Evolutionary conservation across 345 rosid genomes (phyloP), one percentile per base, ranked within the genome.

Genomic region (Moricandia arvensis): DNA sequence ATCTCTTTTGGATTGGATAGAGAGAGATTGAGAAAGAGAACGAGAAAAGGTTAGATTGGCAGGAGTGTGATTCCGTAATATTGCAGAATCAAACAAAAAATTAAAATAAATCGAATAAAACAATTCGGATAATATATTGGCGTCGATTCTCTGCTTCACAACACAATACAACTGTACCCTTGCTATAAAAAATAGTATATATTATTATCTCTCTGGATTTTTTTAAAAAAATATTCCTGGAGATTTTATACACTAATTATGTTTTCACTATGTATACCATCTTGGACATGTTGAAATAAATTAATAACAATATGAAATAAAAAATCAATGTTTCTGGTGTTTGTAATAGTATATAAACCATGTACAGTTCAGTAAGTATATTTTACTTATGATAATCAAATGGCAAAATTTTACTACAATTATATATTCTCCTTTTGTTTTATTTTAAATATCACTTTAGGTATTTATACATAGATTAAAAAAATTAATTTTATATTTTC

Each of bases 71-170:
- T 79, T 79, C 78, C 78, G 67, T 30, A 73, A 73, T 73, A 79
- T 68, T 69, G 9, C 81, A 79, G 70, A 68, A 79, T 79, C 81
- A 73, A 73, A 79, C 66, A 79, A 72, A 78, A 65, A 6, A 47
- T 7, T 5, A 29, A 29, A 29, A 29, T 29, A 0, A 63, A 38
- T 29, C 31, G 31, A 29, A 27, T 38, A 18, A 67, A 59, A 18
- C 37, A 35, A 21, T 73, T 68, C 41, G 81, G 81, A 79, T 79
- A 73, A 73, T 73, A 73, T 67, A 60, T 60, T 43, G 74, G 81
- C 62, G 68, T 31, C 78, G 78, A 79, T 79, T 79, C 78, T 79
- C 78, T 79, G 53, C 81, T 79, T 66, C 81, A 72, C 81, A 72
- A 15, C n/a, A 41, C 47, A 41, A 43, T 73, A 73, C 78, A 73